phyloP scores from a whole-genome alignment of 352 stramenopile genomes.

The Globisporangium takayamanum region DNA sequence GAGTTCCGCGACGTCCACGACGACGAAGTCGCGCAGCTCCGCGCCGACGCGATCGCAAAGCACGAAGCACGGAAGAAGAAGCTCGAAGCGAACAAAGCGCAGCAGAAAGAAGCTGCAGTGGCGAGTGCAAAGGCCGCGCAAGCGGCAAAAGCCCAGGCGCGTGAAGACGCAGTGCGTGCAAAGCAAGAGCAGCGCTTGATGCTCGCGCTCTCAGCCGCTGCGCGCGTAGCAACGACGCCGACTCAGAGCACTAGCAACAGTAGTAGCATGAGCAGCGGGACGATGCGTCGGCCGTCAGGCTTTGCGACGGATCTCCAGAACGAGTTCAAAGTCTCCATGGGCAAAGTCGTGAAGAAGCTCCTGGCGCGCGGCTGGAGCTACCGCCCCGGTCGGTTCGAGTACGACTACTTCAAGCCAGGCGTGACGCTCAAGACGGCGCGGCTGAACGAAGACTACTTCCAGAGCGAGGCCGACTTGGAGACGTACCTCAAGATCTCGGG shows the following conservation, averaged over 20 bases:
- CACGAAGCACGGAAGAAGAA: slow-evolving; percentile 13
- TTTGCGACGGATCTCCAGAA: slow-evolving; percentile 8
- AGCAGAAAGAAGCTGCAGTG: slow-evolving; percentile 1
- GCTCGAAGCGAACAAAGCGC: slow-evolving; percentile 4
- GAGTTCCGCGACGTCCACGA: slow-evolving; percentile 50
- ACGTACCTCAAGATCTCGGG: slow-evolving; percentile 58
- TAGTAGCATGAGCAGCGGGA: not conserved
- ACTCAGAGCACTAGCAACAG: not conserved
- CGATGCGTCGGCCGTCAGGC: not conserved
- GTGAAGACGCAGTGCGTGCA: not conserved
- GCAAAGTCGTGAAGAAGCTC: slow-evolving; percentile 51
- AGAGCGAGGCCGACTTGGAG: slow-evolving; percentile 59
- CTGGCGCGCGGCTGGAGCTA: slow-evolving; percentile 57
- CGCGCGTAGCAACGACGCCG: not conserved
- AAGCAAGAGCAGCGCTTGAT: slow-evolving; percentile 5
- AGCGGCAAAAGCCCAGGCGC: not conserved
- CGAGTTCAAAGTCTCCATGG: slow-evolving; percentile 42
- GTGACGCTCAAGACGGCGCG: slow-evolving; percentile 38
- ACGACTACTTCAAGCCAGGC: slow-evolving; percentile 79
- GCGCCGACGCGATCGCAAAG: slow-evolving; percentile 25
- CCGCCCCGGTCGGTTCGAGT: slow-evolving; percentile 69
- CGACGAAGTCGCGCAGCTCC: slow-evolving; percentile 42
- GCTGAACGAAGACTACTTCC: slow-evolving; percentile 71
- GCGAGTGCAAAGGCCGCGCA: not conserved
- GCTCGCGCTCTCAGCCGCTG: not conserved